Conservation (phyloP, 2,329 filamentous ascomycete species). For the Epichloe glyceriae region DNA sequence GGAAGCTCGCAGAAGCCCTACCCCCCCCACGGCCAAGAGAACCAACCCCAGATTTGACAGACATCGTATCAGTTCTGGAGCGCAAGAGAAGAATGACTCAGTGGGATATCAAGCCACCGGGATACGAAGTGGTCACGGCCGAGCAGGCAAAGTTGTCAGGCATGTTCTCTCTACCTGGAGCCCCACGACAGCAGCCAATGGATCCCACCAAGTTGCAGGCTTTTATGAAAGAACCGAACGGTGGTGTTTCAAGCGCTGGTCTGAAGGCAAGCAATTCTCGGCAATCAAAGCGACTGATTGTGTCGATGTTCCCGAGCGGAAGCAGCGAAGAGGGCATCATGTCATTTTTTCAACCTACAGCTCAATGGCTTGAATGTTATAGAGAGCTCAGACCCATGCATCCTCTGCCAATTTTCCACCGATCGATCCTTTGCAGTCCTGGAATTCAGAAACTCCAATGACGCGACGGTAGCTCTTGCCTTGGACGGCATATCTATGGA, state of each 20-base stretch:
- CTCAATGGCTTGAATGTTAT: conserved; percentile 94
- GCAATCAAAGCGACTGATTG: conserved; percentile 83
- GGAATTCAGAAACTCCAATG: conserved; percentile 78
- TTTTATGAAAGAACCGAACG: conserved; percentile 82
- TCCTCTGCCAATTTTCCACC: conserved; percentile 67
- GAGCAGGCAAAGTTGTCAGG: conserved; percentile 97
- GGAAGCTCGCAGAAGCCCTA: conserved; percentile 57
- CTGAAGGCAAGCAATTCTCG: conserved; percentile 88
- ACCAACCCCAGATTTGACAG: conserved; percentile 87
- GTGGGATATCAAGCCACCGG: conserved; percentile 98
- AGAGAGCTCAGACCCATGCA: conserved; percentile 70
- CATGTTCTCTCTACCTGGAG: conserved; percentile 97
- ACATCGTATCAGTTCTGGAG: conserved; percentile 68
- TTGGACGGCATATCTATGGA: conserved; percentile 85
- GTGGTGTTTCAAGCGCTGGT: conserved; percentile 57
- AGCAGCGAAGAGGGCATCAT: conserved; percentile 65
- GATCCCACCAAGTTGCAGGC: conserved; percentile 88
- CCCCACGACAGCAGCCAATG: conserved; percentile 88
- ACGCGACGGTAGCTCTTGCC: conserved; percentile 83
- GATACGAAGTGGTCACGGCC: conserved; percentile 95
- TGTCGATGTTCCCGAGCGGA: conserved; percentile 64
- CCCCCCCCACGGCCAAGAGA: conserved; percentile 82
- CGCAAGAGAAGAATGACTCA: conserved; percentile 89
- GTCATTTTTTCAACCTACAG: conserved; percentile 86
- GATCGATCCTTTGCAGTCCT: conserved; percentile 72